Conservation (phyloP, 148 eudicot species). For the Vaccinium vitisidaea region DNA sequence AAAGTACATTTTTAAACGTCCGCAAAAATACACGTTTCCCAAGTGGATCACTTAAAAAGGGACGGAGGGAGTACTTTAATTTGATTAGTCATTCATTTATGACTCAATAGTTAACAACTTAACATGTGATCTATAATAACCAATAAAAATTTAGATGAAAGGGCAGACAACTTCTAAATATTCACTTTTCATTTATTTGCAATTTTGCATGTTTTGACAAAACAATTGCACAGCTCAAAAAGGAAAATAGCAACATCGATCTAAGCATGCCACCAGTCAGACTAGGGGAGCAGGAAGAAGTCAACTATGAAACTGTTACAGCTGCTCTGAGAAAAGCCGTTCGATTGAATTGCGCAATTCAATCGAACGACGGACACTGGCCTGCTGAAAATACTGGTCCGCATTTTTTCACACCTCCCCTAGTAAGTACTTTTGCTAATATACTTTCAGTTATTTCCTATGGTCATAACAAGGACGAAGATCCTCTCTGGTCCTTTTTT, state of each 20-base stretch:
- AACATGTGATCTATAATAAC: not conserved
- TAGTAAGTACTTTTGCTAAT: not conserved
- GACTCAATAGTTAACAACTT: too few species aligned
- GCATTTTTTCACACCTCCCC: conserved; percentile 24
- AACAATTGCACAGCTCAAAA: not conserved
- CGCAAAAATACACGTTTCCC: too few species aligned
- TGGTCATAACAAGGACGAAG: not conserved
- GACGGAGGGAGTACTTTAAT: too few species aligned
- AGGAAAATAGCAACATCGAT: not conserved
- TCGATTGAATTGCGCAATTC: conserved; percentile 20
- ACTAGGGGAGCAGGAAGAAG: conserved; percentile 9
- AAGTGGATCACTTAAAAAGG: too few species aligned
- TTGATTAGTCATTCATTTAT: too few species aligned
- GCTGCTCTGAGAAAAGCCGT: conserved; percentile 17
- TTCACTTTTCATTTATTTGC: not conserved
- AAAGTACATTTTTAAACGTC: too few species aligned
- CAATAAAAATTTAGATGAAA: too few species aligned
- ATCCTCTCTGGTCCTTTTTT: not conserved
- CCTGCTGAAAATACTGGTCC: conserved; percentile 26
- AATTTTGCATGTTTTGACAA: not conserved
- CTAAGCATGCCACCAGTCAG: not conserved
- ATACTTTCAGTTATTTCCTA: not conserved
- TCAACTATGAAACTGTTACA: conserved; percentile 11
- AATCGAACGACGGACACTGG: conserved; percentile 25
- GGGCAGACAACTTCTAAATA: too few species aligned